A percentile compares a stretch with the other conserved stretches of the same genome.
Evolutionary conservation across 352 stramenopile species (phyloP).

Genomic region (Globisporangium lucens): DNA sequence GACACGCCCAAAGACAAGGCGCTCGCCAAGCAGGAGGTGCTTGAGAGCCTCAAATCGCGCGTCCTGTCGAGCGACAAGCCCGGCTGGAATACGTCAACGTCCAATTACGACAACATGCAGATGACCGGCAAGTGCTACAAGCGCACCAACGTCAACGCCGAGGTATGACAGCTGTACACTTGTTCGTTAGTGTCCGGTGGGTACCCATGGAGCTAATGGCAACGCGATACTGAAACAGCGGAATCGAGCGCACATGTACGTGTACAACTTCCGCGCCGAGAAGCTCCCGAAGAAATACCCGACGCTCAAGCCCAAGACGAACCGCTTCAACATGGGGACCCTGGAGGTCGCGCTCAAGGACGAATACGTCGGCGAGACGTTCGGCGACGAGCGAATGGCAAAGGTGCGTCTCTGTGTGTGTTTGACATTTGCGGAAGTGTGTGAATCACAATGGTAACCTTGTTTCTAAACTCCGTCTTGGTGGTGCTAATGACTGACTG

Average conservation of each 20-base stretch:
- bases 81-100: slow-evolving; percentile 61
- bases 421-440: background rate
- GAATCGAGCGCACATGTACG: slow-evolving; percentile 77
- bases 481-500: background rate
- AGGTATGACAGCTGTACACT: slow-evolving; percentile 29
- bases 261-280: slow-evolving; percentile 85
- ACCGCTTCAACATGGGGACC: slow-evolving; percentile 80
- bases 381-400: slow-evolving; percentile 69
- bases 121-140: slow-evolving; percentile 75
- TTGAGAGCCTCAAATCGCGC: slow-evolving; percentile 58
- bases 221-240: slow-evolving; percentile 25
- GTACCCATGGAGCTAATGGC: no score
- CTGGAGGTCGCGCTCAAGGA: slow-evolving; percentile 63
- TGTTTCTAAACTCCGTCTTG: background rate
- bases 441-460: background rate
- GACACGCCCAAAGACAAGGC: slow-evolving; percentile 60
- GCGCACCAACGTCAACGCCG: slow-evolving; percentile 69
- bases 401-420: slow-evolving; percentile 23
- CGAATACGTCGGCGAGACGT: slow-evolving; percentile 59
- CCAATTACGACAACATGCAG: slow-evolving; percentile 73
- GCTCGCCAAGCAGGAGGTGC: slow-evolving; percentile 54
- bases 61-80: slow-evolving; percentile 53
- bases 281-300: slow-evolving; percentile 80
- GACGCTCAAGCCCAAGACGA: slow-evolving; percentile 61
- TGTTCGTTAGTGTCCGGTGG: no score